phyloP scores from a whole-genome alignment of 208 protist species.

The Trypanosoma platydactyli region DNA sequence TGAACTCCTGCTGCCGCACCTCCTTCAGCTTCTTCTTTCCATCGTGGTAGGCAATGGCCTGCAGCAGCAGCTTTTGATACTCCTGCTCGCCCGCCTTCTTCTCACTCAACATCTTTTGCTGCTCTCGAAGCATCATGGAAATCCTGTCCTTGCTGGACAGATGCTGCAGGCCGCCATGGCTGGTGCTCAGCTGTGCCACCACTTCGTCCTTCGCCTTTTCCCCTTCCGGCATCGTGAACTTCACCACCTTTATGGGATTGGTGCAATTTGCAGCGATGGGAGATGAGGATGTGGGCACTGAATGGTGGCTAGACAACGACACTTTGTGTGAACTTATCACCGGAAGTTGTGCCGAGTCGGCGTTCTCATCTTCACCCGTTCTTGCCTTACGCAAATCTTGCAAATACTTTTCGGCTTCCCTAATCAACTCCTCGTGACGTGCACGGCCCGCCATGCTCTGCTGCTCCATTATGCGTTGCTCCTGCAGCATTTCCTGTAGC shows the following conservation, averaged over 20 bases:
- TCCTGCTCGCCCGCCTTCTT: slow-evolving; percentile 41
- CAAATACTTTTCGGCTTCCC: slow-evolving; percentile 31
- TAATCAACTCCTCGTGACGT: slow-evolving; percentile 50
- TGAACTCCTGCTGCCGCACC: slow-evolving; percentile 29
- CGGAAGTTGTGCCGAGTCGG: not conserved
- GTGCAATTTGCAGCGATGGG: not conserved
- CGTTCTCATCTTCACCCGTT: not conserved
- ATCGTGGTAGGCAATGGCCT: slow-evolving; percentile 61
- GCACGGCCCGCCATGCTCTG: slow-evolving; percentile 29
- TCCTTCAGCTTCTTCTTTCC: slow-evolving; percentile 57
- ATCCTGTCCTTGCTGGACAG: slow-evolving; percentile 72
- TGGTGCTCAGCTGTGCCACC: slow-evolving; percentile 61
- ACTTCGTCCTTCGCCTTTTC: slow-evolving; percentile 53
- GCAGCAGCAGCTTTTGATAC: slow-evolving; percentile 59
- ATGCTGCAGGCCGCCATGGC: slow-evolving; percentile 41
- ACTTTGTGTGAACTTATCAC: not conserved
- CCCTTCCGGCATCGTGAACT: slow-evolving; percentile 59
- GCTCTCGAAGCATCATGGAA: slow-evolving; percentile 39
- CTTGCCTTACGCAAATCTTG: slow-evolving; percentile 1
- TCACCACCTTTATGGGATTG: slow-evolving; percentile 59
- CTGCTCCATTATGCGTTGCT: slow-evolving; percentile 58
- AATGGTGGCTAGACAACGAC: not conserved
- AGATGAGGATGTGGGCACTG: not conserved
- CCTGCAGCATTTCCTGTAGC: slow-evolving; percentile 64
- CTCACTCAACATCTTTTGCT: slow-evolving; percentile 42